Evolutionary conservation across 768 basidiomycete species (phyloP).

Genomic region (Tephrocybe rancida): DNA sequence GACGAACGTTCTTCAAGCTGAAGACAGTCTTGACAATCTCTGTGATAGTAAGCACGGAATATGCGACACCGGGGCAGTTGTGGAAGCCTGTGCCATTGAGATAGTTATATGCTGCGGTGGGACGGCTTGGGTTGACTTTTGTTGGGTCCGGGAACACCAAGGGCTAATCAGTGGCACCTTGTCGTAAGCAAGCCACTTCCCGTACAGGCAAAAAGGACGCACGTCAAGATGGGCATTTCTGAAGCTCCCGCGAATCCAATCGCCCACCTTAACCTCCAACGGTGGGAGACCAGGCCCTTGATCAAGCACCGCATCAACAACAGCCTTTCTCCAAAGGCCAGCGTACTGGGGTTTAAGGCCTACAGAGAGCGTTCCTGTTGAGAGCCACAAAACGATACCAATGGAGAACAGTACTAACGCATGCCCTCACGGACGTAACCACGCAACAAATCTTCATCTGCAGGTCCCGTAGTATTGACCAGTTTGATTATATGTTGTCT

Average conservation of each 20-base stretch:
- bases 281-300: constrained; percentile 36
- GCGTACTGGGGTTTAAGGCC: constrained; percentile 42
- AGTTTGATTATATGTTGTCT: constrained; percentile 39
- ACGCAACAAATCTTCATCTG: constrained; percentile 36
- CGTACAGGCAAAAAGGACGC: too few relatives aligned
- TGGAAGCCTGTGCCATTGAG: constrained; percentile 41
- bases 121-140: constrained; percentile 39
- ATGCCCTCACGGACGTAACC: constrained; percentile 57
- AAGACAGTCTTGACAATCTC: constrained; percentile 49
- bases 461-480: constrained; percentile 30
- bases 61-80: constrained; percentile 36
- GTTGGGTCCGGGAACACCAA: constrained; percentile 42
- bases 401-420: constrained; percentile 34
- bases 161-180: constrained; percentile 24
- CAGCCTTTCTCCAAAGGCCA: constrained; percentile 40
- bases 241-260: constrained; percentile 41
- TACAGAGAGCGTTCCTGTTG: constrained; percentile 14
- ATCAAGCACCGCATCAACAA: constrained; percentile 31
- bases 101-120: constrained; percentile 25
- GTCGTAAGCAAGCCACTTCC: neutral
- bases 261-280: constrained; percentile 38
- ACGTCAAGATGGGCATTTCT: constrained; percentile 46
- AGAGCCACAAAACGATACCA: neutral
- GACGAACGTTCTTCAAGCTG: constrained; percentile 42
- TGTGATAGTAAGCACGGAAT: constrained; percentile 37